phyloP scores from a whole-genome alignment of 495 filamentous ascomycete genomes.

The Schizothecium vesticola region DNA sequence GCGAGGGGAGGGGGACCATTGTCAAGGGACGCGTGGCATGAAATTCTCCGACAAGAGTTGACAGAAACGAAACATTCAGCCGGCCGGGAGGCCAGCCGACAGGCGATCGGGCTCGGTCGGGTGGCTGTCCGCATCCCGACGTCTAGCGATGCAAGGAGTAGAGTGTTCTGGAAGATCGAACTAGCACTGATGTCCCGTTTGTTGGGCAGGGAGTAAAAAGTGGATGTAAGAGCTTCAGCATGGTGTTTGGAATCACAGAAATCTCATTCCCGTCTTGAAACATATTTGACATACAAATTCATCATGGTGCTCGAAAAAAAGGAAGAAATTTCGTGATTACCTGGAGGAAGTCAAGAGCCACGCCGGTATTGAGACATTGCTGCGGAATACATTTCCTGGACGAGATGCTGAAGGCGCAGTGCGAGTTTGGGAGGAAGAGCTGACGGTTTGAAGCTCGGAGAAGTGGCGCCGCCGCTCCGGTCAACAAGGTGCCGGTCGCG shows the following conservation, averaged over 20 bases:
- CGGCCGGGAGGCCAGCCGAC: neutral
- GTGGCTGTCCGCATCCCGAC: neutral
- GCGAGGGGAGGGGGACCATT: neutral
- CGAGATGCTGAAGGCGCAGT: neutral
- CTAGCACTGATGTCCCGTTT: neutral
- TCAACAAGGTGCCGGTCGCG: neutral
- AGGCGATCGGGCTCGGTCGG: neutral
- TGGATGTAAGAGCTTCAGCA: conserved; percentile 3
- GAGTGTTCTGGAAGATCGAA: neutral
- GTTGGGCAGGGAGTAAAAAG: neutral
- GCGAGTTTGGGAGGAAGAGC: neutral
- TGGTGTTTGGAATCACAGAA: conserved; percentile 13
- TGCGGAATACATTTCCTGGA: neutral
- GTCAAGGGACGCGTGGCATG: neutral
- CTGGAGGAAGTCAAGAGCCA: neutral
- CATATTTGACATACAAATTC: conserved; percentile 15
- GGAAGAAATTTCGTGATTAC: neutral
- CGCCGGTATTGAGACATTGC: neutral
- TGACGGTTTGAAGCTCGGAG: neutral
- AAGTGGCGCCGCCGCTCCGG: neutral
- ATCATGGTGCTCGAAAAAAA: conserved; percentile 10
- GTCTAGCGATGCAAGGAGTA: neutral
- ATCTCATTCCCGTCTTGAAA: conserved; percentile 28
- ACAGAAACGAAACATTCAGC: neutral
- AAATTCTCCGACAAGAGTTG: neutral